Conservation (phyloP, 176 grass and related monocot genomes). For the Paspalum notatum region DNA sequence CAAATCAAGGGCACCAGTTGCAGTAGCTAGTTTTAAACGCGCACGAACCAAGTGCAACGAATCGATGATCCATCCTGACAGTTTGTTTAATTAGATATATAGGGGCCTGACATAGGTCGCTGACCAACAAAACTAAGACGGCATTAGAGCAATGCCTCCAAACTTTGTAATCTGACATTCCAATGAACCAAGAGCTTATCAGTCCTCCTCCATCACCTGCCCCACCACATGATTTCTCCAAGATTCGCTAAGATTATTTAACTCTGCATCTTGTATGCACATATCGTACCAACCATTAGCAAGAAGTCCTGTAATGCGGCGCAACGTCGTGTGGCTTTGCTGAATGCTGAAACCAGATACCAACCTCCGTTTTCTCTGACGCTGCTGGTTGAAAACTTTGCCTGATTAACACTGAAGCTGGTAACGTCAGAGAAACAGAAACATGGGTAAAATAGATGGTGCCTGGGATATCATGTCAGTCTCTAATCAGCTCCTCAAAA, state of each 20-base stretch:
- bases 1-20: neutral
- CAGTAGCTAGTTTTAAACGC: neutral
- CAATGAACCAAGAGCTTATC: neutral
- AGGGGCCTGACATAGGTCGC: neutral
- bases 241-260: conserved; percentile 20
- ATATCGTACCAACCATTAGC: neutral
- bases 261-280: neutral
- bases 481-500: too few relatives aligned
- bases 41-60: neutral
- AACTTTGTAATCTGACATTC: conserved; percentile 22
- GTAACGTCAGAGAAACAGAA: too few relatives aligned
- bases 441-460: too few relatives aligned
- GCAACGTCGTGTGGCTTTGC: neutral
- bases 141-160: conserved; percentile 25
- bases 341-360: conserved; percentile 8
- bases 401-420: too few relatives aligned
- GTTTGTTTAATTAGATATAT: conserved; percentile 10
- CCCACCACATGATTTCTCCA: conserved; percentile 11
- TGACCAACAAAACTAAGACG: conserved; percentile 10
- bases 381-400: too few relatives aligned
- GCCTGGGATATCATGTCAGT: too few relatives aligned
- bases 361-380: too few relatives aligned
- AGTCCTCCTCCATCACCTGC: neutral
- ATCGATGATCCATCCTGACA: neutral
- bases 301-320: neutral